Evolutionary conservation across 2,329 filamentous ascomycete genomes (phyloP).

Genomic region (Talaromyces sp.): DNA sequence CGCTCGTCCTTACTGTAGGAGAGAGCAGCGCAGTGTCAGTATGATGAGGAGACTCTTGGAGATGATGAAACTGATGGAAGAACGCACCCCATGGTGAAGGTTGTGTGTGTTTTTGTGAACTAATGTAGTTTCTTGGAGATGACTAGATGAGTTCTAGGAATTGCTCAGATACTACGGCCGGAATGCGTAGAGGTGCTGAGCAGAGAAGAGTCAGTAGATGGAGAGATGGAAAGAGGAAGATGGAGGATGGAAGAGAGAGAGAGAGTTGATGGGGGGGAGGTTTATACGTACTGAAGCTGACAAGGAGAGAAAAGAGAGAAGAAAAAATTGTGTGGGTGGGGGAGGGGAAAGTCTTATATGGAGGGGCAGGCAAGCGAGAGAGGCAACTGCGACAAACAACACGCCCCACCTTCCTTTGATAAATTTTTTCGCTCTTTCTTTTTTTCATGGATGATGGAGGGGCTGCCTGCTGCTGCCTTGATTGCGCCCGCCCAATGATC

Average conservation of each 20-base stretch:
- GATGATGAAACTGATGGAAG: not conserved
- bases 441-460: slow-evolving; percentile 4
- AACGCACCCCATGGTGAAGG: slow-evolving; percentile 62
- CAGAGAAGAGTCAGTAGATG: slow-evolving; percentile 28
- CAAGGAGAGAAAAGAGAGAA: slow-evolving; percentile 36
- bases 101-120: slow-evolving; percentile 41
- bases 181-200: slow-evolving; percentile 53
- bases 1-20: slow-evolving; percentile 83
- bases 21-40: slow-evolving; percentile 23
- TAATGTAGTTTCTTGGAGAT: slow-evolving; percentile 50
- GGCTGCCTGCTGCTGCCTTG: slow-evolving; percentile 1
- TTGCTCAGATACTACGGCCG: slow-evolving; percentile 54
- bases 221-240: slow-evolving; percentile 25
- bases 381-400: slow-evolving; percentile 34
- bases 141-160: slow-evolving; percentile 44
- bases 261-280: slow-evolving; percentile 29
- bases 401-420: slow-evolving; percentile 25
- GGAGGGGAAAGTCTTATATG: slow-evolving; percentile 49
- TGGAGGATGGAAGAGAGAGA: slow-evolving; percentile 24
- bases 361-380: slow-evolving; percentile 49
- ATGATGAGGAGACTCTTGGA: not conserved
- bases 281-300: slow-evolving; percentile 50
- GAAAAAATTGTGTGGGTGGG: slow-evolving; percentile 42
- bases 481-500: not conserved
- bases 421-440: slow-evolving; percentile 23